Evolutionary conservation across 805 yeast genomes (phyloP).

Genomic region (Ogataea paraovalis): DNA sequence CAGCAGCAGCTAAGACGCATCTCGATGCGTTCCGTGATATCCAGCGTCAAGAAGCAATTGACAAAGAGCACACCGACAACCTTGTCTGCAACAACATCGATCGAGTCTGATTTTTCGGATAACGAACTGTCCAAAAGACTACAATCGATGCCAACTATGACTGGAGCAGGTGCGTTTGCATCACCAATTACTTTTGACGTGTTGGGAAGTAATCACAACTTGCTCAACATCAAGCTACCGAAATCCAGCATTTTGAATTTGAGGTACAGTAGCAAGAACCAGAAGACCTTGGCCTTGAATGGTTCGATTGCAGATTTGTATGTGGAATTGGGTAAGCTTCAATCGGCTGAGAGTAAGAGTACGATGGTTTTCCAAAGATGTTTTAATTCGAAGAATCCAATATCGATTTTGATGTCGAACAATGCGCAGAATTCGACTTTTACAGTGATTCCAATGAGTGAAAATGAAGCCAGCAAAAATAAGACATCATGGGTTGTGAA

Average conservation of each 20-base stretch:
- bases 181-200: slow-evolving; percentile 41
- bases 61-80: slow-evolving; percentile 1
- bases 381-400: slow-evolving; percentile 26
- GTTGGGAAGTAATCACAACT: slow-evolving; percentile 35
- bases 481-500: slow-evolving; percentile 35
- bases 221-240: slow-evolving; percentile 43
- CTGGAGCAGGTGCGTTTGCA: slow-evolving; percentile 44
- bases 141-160: slow-evolving; percentile 32
- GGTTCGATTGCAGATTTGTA: slow-evolving; percentile 35
- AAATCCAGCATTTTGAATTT: slow-evolving; percentile 35
- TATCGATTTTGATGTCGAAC: slow-evolving; percentile 34
- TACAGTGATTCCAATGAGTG: slow-evolving; percentile 29
- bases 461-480: slow-evolving; percentile 3
- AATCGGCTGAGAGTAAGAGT: slow-evolving; percentile 13
- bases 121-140: slow-evolving; percentile 11
- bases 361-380: slow-evolving; percentile 33
- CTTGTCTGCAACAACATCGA: slow-evolving; percentile 6
- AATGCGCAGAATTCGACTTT: slow-evolving; percentile 33
- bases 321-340: slow-evolving; percentile 25
- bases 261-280: slow-evolving; percentile 34
- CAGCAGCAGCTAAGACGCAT: slow-evolving; percentile 10
- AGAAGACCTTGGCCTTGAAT: slow-evolving; percentile 41
- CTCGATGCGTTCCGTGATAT: slow-evolving; percentile 17
- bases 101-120: neutral
- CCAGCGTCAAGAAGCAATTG: slow-evolving; percentile 5